These are phyloP conservation scores for Arthrobotrys conoides DNA, from an alignment of 2,329 filamentous ascomycete species.

Conservation along the genomic window DNA sequence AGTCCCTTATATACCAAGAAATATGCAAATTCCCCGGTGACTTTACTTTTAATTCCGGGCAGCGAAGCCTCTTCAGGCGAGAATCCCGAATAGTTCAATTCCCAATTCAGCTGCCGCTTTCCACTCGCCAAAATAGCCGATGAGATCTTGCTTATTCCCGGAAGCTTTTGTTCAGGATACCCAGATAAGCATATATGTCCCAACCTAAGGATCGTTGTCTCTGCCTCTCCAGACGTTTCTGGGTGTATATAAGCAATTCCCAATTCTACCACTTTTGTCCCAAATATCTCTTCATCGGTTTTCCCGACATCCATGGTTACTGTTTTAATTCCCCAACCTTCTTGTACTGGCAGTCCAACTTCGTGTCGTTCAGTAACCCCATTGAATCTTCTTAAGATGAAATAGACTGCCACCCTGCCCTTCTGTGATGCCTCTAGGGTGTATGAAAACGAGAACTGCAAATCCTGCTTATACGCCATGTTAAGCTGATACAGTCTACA, in stretches of 20 bases:
- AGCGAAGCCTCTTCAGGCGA: slow-evolving; percentile 10
- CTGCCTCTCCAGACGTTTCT: neutral
- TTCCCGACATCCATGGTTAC: slow-evolving; percentile 49
- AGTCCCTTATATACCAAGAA: slow-evolving; percentile 62
- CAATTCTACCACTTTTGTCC: slow-evolving; percentile 48
- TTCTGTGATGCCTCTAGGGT: slow-evolving; percentile 46
- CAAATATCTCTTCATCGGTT: slow-evolving; percentile 46
- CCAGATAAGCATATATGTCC: slow-evolving; percentile 40
- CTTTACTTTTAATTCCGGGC: slow-evolving; percentile 60
- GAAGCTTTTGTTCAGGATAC: slow-evolving; percentile 51
- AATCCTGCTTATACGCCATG: slow-evolving; percentile 46
- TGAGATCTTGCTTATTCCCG: slow-evolving; percentile 58
- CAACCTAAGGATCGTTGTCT: slow-evolving; percentile 12
- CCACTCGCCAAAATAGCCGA: slow-evolving; percentile 26
- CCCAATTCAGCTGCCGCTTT: slow-evolving; percentile 61
- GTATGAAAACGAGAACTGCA: slow-evolving; percentile 61
- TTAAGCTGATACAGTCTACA: slow-evolving; percentile 61
- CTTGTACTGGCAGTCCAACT: slow-evolving; percentile 48
- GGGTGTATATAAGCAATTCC: slow-evolving; percentile 34
- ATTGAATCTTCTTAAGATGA: slow-evolving; percentile 45
- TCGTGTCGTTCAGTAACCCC: slow-evolving; percentile 42
- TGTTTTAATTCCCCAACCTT: slow-evolving; percentile 59
- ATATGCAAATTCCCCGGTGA: slow-evolving; percentile 62
- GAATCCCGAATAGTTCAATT: slow-evolving; percentile 51
- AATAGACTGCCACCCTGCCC: slow-evolving; percentile 61